Base-by-base conservation (phyloP, 495 filamentous ascomycete species). In the Entonaema liquescens region DNA sequence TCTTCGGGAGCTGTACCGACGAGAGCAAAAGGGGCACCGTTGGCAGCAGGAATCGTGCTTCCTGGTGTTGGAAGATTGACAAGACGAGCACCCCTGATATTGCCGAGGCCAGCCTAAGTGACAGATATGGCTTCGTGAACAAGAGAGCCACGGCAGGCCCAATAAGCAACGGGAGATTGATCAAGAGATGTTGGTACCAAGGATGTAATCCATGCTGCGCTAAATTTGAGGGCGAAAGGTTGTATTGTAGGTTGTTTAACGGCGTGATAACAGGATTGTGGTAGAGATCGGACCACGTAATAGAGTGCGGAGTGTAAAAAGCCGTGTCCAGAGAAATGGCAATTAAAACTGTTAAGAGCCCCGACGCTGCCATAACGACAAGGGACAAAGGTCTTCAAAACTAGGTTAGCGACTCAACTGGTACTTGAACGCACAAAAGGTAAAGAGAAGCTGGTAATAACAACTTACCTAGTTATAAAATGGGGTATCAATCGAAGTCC, bases 191-290 rank as follows among this genome's bases (percentile, higher is more conserved):
- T 73, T 97, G 94, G 74, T 96, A 95, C 82, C 86, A 90, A 12
- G 96, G 94, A 74, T 99, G 95, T 5, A 98, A 79, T 65, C 95
- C 95, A 83, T 99, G 95, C 65, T 90, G 81, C 53, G 94, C 92
- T 26, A 99, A 85, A 75, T 99, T 99, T 21, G 84, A 79, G 28
- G 89, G 79, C 38, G 87, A 79, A 19, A 89, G 82, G 79, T 99
- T 99, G 82, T 98, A 99, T 60, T 87, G 80, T 65, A 99, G 83
- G 75, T 97, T 98, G 79, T 99, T 98, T 19, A 94, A 74, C 1
- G 95, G 96, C 3, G 95, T 97, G 61, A 98, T 89, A 19, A 93
- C 85, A 0, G 93, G 93, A 56, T 87, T 75, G 1, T 77, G 79
- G 57, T 85, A 76, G 9, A 88, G 76, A 71, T 87, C 80, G 15